Percentiles rank a stretch among this genome's conserved stretches.
Conservation (phyloP, 2,329 filamentous ascomycete species). For the Cladobotryum protrusum region DNA sequence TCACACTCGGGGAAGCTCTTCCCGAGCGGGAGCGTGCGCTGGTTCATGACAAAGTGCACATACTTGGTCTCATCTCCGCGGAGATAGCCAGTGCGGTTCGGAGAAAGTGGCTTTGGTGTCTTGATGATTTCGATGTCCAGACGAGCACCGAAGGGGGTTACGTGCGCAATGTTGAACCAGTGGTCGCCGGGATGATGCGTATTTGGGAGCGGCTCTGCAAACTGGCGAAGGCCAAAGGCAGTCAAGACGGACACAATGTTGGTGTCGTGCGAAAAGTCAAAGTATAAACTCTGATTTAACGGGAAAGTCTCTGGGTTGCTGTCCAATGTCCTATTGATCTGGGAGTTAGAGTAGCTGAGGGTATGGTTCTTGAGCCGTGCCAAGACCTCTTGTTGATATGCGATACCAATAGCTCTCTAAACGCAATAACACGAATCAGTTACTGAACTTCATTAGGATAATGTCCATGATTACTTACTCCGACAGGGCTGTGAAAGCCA, state of each 20-base stretch:
- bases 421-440: background rate
- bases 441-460: background rate
- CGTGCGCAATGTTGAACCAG: conserved; percentile 58
- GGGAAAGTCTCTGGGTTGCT: conserved; percentile 64
- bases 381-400: conserved; percentile 66
- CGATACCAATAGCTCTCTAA: conserved; percentile 63
- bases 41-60: conserved; percentile 68
- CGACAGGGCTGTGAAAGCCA: conserved; percentile 58
- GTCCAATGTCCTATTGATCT: conserved; percentile 66
- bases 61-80: conserved; percentile 56
- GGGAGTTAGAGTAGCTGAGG: conserved; percentile 49
- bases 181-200: conserved; percentile 50
- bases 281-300: conserved; percentile 64
- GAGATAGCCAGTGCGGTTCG: conserved; percentile 48
- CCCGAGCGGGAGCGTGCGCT: conserved; percentile 65
- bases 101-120: conserved; percentile 55
- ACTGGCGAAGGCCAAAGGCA: conserved; percentile 67
- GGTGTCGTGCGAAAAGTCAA: conserved; percentile 74
- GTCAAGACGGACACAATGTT: conserved; percentile 65
- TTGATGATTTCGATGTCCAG: conserved; percentile 70
- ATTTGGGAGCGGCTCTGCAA: conserved; percentile 52
- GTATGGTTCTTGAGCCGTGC: conserved; percentile 64
- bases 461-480: conserved; percentile 32
- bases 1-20: conserved; percentile 61
- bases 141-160: conserved; percentile 66